Conservation (phyloP, 208 protist genomes). For the Tetramitus jugosus region DNA sequence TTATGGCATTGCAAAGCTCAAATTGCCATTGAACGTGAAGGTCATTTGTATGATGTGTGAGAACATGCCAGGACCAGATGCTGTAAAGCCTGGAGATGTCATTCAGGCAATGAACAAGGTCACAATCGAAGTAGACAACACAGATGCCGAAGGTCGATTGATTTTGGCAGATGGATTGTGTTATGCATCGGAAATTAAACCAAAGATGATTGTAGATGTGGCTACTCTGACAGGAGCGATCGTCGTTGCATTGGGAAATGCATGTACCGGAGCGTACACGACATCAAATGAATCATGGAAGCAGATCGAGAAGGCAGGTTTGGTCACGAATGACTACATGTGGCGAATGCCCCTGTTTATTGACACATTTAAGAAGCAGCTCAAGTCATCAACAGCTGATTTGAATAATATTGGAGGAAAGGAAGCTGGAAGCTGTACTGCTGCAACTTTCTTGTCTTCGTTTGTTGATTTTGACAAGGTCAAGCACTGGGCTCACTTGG, state of each 20-base stretch:
- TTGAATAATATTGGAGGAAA: conserved; percentile 8
- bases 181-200: conserved; percentile 58
- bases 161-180: conserved; percentile 68
- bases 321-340: background rate
- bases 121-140: conserved; percentile 20
- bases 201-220: conserved; percentile 67
- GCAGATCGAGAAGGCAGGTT: background rate
- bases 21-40: background rate
- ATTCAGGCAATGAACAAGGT: conserved; percentile 4
- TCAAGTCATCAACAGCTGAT: background rate
- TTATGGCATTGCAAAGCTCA: background rate
- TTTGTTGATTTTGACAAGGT: conserved; percentile 18
- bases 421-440: background rate
- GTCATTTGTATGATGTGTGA: background rate
- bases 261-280: background rate
- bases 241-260: conserved; percentile 8
- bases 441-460: conserved; percentile 5
- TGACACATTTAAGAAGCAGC: background rate
- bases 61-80: conserved; percentile 1
- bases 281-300: background rate
- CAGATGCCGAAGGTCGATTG: conserved; percentile 47
- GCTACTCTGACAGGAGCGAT: conserved; percentile 72
- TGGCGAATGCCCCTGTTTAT: conserved; percentile 18
- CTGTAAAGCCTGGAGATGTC: conserved; percentile 20
- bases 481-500: conserved; percentile 4